Percentiles rank a stretch among this genome's conserved stretches.
Conservation (phyloP, 2,329 filamentous ascomycete genomes). For the Colletotrichum orbiculare region DNA sequence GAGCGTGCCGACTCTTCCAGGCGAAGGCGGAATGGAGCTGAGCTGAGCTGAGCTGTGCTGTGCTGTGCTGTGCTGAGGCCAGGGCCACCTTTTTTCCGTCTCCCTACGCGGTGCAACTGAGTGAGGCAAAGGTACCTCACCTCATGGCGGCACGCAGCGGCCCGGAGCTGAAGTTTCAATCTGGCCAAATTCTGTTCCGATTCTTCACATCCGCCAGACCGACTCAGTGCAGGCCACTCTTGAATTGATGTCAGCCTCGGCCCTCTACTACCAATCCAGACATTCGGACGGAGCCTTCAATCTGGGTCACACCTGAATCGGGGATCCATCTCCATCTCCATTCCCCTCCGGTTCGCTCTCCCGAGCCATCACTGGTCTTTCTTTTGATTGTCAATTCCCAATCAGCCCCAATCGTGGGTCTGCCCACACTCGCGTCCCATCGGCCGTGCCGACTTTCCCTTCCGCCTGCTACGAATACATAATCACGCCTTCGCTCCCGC, state of each 20-base stretch:
- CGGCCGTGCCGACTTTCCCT: conserved; percentile 28
- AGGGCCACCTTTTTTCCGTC: neutral
- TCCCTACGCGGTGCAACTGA: neutral
- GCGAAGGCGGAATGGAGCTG: neutral
- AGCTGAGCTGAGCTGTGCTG: too few species aligned
- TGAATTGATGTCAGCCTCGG: conserved; percentile 4
- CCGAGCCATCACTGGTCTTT: conserved; percentile 5
- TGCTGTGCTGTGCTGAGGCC: neutral
- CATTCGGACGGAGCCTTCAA: conserved; percentile 22
- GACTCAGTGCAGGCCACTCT: neutral
- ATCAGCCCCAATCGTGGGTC: conserved; percentile 22
- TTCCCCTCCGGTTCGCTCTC: conserved; percentile 7
- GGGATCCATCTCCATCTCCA: neutral
- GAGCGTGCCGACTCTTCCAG: conserved; percentile 26
- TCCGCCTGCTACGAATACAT: conserved; percentile 18
- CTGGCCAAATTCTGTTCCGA: conserved; percentile 12
- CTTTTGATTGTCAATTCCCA: conserved; percentile 15
- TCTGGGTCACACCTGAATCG: conserved; percentile 26
- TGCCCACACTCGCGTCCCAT: conserved; percentile 13
- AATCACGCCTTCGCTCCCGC: conserved; percentile 24
- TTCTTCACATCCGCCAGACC: neutral
- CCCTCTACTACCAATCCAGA: conserved; percentile 2
- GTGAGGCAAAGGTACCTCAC: too few species aligned
- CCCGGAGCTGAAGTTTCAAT: conserved; percentile 3
- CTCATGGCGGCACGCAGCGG: too few species aligned